phyloP scores from a whole-genome alignment of 768 basidiomycete species.

The Lyophyllum semitale region DNA sequence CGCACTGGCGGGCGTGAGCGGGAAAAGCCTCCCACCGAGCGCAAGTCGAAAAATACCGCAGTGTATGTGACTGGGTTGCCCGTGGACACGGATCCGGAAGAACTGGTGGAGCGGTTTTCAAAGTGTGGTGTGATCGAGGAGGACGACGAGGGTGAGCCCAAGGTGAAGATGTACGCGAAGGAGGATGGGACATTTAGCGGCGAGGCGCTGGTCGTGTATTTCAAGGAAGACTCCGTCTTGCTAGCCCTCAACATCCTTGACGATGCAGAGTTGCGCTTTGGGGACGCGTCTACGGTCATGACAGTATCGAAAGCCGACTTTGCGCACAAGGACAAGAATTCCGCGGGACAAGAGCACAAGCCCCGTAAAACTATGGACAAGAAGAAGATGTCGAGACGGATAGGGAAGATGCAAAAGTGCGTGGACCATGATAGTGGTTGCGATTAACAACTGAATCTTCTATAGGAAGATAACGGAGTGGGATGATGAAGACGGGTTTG shows the following conservation, averaged over 20 bases:
- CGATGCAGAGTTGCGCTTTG: constrained; percentile 87
- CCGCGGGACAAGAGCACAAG: constrained; percentile 42
- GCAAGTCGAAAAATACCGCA: constrained; percentile 88
- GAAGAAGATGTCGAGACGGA: constrained; percentile 72
- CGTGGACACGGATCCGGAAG: constrained; percentile 67
- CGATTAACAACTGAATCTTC: not conserved
- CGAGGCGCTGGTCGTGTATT: constrained; percentile 94
- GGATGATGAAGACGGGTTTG: constrained; percentile 93
- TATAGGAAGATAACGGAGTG: constrained; percentile 88
- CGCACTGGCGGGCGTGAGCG: constrained; percentile 55
- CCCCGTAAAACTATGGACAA: constrained; percentile 71
- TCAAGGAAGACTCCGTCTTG: constrained; percentile 93
- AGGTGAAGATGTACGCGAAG: constrained; percentile 92
- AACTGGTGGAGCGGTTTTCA: constrained; percentile 83
- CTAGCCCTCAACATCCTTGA: constrained; percentile 86
- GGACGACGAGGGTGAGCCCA: constrained; percentile 87
- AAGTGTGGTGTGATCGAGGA: constrained; percentile 93
- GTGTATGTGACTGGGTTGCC: constrained; percentile 90
- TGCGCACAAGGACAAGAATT: constrained; percentile 59
- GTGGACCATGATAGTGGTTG: constrained; percentile 12
- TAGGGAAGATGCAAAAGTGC: constrained; percentile 88
- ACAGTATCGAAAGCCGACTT: constrained; percentile 78
- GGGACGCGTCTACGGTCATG: constrained; percentile 75
- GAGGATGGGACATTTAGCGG: constrained; percentile 90
- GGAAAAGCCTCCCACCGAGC: constrained; percentile 45